These are phyloP conservation scores for Tylopilus rubrobrunneus DNA, from an alignment of 768 basidiomycete species.

Conservation along the genomic window DNA sequence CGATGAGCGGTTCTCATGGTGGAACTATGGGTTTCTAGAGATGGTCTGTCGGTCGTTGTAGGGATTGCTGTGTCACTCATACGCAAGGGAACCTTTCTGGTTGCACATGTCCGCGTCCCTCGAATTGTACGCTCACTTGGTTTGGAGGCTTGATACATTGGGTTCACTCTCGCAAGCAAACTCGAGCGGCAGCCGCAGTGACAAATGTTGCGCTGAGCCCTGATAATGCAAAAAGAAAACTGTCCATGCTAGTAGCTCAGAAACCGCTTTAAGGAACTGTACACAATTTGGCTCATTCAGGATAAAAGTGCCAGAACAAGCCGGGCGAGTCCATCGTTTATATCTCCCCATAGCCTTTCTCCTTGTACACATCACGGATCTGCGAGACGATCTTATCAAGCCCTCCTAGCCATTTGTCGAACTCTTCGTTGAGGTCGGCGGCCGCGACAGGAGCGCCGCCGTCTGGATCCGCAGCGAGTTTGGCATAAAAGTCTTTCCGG, in stretches of 20 bases:
- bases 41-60: neutral
- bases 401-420: slow-evolving; percentile 58
- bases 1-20: neutral
- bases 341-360: slow-evolving; percentile 50
- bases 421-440: slow-evolving; percentile 51
- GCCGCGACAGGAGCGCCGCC: slow-evolving; percentile 41
- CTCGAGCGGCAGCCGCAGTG: too few relatives aligned
- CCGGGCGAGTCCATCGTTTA: neutral
- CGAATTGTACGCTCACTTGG: too few relatives aligned
- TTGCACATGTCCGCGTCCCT: too few relatives aligned
- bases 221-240: too few relatives aligned
- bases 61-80: too few relatives aligned
- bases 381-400: slow-evolving; percentile 50
- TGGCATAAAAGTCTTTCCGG: slow-evolving; percentile 57
- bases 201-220: too few relatives aligned
- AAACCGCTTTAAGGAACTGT: neutral
- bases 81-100: too few relatives aligned
- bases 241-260: too few relatives aligned
- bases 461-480: slow-evolving; percentile 56
- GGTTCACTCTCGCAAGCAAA: too few relatives aligned
- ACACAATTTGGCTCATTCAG: neutral
- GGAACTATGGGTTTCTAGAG: neutral
- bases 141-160: too few relatives aligned
- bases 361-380: slow-evolving; percentile 50
- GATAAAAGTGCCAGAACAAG: neutral